Evolutionary conservation across 495 filamentous ascomycete genomes (phyloP), one percentile per base, ranked within the genome.

Genomic region (Aspergillus nanangensis): DNA sequence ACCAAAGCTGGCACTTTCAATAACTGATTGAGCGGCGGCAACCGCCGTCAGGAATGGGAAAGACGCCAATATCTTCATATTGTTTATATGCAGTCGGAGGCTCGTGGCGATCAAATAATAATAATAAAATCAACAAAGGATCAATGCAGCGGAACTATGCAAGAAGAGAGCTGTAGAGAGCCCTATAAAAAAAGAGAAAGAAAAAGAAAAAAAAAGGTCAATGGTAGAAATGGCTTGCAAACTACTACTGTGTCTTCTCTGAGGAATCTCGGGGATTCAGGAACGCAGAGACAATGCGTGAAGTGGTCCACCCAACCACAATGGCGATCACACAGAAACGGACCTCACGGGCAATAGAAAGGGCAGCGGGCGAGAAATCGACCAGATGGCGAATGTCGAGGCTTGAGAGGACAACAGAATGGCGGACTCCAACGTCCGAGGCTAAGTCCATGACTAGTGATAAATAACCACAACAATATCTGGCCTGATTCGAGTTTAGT

Each of bases 1-100:
- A 15, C 90, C 90, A 61, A 96, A 96, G 60, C 86, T 91, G 21
- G 74, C 82, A 66, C 67, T 83, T 41, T 84, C 77, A 52, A 83
- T 70, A 9, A 83, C 69, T 33, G 76, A 78, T 52, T 86, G 78
- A 27, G 82, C 82, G 23, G 72, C 69, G 27, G 78, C 80, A 24
- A 74, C 65, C 53, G 77, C 65, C 40, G 77, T 74, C 47, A 83
- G 66, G 25, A 81, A 66, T 23, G 68, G 61, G 25, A 74, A 37
- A 18, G 62, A 62, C 49, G 57, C 47, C 27, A 61, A 51, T 15
- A 64, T 47, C 56, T 58, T 68, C 72, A 78, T 76, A 21, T 31
- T 60, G 61, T 29, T 29, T 50, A 23, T 53, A 55, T 51, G 34
- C 24, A 48, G 50, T 52, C 23, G 35, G 22, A 39, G 48, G 11